A percentile compares a stretch with the other conserved stretches of the same genome.
These are phyloP conservation scores for Cucurbita argyrosperma DNA, from an alignment of 306 rosid species.

Conservation along the genomic window DNA sequence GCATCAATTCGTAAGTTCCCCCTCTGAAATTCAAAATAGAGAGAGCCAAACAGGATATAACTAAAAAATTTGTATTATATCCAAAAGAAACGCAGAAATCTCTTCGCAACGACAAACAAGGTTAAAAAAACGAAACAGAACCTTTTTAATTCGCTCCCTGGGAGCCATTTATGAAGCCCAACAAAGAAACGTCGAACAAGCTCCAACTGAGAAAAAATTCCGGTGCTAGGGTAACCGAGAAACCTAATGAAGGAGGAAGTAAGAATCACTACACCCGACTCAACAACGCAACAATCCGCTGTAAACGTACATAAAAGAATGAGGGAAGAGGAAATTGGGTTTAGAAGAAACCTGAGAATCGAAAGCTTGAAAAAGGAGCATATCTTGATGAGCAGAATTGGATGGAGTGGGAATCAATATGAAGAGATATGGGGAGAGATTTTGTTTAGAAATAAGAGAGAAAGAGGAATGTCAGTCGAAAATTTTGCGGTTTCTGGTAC, in stretches of 20 bases:
- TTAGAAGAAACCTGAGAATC: not conserved
- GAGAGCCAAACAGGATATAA: not conserved
- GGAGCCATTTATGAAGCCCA: conserved; percentile 13
- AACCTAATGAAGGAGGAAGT: not conserved
- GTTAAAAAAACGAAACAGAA: not conserved
- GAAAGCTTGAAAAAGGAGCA: not conserved
- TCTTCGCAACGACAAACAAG: not conserved
- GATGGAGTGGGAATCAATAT: not conserved
- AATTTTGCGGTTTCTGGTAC: not conserved
- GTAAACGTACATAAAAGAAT: not conserved
- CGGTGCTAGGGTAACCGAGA: not conserved
- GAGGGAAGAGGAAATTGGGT: not conserved
- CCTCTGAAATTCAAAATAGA: conserved; percentile 1
- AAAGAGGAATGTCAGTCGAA: not conserved
- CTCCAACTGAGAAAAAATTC: not conserved
- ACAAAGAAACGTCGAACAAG: not conserved
- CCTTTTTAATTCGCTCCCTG: conserved; percentile 8
- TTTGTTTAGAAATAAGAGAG: not conserved
- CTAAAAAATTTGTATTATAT: not conserved
- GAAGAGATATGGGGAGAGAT: not conserved
- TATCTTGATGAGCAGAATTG: not conserved
- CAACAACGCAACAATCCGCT: not conserved
- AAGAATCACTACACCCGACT: not conserved
- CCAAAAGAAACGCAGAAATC: not conserved
- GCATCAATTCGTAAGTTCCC: conserved; percentile 34